Conservation (phyloP, 371 early-diverging fungal species). For the Mortierella sp. region DNA sequence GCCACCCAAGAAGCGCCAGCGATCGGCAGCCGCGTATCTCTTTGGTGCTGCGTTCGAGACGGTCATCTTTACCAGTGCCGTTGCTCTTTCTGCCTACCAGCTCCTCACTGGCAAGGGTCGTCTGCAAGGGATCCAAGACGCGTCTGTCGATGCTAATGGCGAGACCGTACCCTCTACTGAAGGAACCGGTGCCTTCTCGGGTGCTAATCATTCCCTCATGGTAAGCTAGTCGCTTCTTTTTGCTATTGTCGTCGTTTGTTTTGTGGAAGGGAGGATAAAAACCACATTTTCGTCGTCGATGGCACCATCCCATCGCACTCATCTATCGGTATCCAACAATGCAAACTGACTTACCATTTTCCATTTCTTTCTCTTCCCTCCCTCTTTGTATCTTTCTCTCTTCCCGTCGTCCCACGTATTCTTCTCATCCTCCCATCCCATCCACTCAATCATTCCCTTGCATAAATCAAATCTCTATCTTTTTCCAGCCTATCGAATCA, state of each 20-base stretch:
- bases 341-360: neutral
- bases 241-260: neutral
- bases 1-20: constrained; percentile 45
- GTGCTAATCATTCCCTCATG: constrained; percentile 12
- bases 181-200: neutral
- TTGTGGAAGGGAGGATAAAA: neutral
- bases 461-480: neutral
- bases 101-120: constrained; percentile 49
- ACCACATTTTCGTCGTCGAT: neutral
- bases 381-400: neutral
- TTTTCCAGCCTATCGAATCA: constrained; percentile 29
- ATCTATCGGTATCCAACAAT: neutral
- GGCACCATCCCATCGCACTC: neutral
- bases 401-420: neutral
- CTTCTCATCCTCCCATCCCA: neutral
- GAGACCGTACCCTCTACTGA: neutral
- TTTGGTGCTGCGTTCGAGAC: constrained; percentile 57
- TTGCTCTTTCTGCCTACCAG: constrained; percentile 55
- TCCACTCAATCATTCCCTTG: neutral
- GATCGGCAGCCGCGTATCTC: constrained; percentile 41
- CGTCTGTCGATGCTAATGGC: neutral
- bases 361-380: neutral
- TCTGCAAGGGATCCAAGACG: constrained; percentile 11
- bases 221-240: constrained; percentile 13
- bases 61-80: constrained; percentile 56